Conservation (phyloP, 768 basidiomycete genomes). For the Mycena alexandri region DNA sequence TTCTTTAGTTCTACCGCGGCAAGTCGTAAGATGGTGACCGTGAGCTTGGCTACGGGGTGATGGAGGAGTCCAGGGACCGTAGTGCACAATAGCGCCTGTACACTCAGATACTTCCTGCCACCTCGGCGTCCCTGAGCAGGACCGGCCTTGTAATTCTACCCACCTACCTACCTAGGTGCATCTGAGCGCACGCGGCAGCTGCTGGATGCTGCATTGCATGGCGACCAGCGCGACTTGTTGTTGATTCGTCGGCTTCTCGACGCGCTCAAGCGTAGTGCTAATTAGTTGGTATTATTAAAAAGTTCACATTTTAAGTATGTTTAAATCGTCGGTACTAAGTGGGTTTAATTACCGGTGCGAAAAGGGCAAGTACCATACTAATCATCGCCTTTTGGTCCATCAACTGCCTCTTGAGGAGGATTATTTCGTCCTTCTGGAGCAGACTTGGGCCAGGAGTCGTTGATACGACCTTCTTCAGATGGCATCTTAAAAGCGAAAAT, state of each 20-base stretch:
- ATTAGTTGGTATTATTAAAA: no score
- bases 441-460: slow-evolving; percentile 21
- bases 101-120: no score
- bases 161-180: slow-evolving; percentile 9
- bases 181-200: slow-evolving; percentile 3
- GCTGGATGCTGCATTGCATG: slow-evolving; percentile 3
- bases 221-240: background rate
- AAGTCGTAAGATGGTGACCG: no score
- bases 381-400: slow-evolving; percentile 11
- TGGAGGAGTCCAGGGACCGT: no score
- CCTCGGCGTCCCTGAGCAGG: no score
- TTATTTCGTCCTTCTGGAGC: slow-evolving; percentile 13
- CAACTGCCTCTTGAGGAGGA: background rate
- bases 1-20: no score
- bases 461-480: no score
- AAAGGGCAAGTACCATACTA: background rate
- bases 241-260: background rate
- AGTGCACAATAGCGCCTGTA: no score
- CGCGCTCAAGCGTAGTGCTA: slow-evolving; percentile 1
- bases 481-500: slow-evolving; percentile 2
- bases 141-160: no score
- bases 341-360: slow-evolving; percentile 9
- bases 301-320: background rate
- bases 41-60: no score
- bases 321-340: no score